Conservation (phyloP, 106 monocot genomes). For the Phalaenopsis equestris region DNA sequence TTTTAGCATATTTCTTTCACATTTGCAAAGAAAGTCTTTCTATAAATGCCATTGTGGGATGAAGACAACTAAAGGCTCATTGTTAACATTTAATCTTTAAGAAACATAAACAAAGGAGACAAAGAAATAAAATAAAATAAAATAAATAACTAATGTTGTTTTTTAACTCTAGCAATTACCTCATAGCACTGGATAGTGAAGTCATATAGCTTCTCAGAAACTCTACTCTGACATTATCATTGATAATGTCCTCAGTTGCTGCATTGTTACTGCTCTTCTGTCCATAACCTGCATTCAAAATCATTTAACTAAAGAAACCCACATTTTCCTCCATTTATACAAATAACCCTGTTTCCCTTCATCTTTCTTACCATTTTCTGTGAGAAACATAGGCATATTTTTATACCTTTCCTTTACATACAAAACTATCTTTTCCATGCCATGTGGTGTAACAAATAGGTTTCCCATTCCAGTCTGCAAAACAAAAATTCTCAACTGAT, state of each 20-base stretch:
- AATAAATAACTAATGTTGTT: not conserved
- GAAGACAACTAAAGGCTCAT: too few relatives aligned
- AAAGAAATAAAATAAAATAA: too few relatives aligned
- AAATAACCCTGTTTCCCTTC: not conserved
- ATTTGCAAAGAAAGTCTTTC: too few relatives aligned
- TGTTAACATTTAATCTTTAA: too few relatives aligned
- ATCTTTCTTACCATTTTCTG: conserved; percentile 47
- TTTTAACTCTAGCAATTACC: conserved; percentile 11
- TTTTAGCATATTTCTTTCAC: too few relatives aligned
- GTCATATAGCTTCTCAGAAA: conserved; percentile 28
- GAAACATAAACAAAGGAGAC: too few relatives aligned
- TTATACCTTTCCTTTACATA: conserved; percentile 45
- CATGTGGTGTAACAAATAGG: conserved; percentile 34
- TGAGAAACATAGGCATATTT: conserved; percentile 44
- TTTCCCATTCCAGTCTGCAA: conserved; percentile 33
- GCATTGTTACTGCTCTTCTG: conserved; percentile 14
- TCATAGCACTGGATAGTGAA: conserved; percentile 26
- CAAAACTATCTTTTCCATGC: conserved; percentile 35
- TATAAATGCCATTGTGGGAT: too few relatives aligned
- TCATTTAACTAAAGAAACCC: not conserved
- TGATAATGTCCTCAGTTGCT: conserved; percentile 11
- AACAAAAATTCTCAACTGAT: not conserved
- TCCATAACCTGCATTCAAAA: conserved; percentile 19
- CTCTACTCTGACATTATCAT: conserved; percentile 30
- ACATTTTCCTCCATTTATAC: not conserved